phyloP scores from a whole-genome alignment of 2,329 filamentous ascomycete species.

The Fusarium newnesense region DNA sequence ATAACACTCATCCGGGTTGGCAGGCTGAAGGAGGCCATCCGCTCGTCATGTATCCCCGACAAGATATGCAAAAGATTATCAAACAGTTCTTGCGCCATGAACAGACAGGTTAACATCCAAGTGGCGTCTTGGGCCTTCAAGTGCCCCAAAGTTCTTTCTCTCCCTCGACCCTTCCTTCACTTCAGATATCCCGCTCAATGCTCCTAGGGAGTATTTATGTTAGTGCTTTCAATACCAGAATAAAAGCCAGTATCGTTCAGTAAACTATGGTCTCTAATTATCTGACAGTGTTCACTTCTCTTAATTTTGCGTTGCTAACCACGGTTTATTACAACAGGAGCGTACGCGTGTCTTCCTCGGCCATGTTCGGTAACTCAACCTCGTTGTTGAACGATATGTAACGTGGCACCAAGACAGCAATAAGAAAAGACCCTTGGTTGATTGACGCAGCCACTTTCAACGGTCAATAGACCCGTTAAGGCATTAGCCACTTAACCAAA shows the following conservation, averaged over 20 bases:
- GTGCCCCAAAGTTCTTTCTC: not conserved
- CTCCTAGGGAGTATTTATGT: not conserved
- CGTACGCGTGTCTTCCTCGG: not conserved
- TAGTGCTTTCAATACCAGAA: not conserved
- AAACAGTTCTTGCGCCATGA: not conserved
- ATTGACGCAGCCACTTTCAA: not conserved
- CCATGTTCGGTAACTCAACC: not conserved
- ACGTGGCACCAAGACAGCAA: not conserved
- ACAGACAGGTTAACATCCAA: not conserved
- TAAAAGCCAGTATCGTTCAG: not conserved
- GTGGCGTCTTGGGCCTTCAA: not conserved
- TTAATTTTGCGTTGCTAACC: not conserved
- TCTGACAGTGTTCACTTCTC: not conserved
- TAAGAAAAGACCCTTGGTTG: not conserved
- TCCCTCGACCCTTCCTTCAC: not conserved
- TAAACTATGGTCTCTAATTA: not conserved
- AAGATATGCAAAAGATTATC: not conserved
- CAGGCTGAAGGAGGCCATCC: not conserved
- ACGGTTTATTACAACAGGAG: not conserved
- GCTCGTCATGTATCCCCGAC: not conserved
- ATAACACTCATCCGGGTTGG: not conserved
- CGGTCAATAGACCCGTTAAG: not conserved
- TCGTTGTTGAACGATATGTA: not conserved
- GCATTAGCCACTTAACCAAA: constrained; percentile 11
- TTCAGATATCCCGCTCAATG: too few species aligned